Evolutionary conservation across 805 yeast species (phyloP).

Genomic region (Millerago galiae): DNA sequence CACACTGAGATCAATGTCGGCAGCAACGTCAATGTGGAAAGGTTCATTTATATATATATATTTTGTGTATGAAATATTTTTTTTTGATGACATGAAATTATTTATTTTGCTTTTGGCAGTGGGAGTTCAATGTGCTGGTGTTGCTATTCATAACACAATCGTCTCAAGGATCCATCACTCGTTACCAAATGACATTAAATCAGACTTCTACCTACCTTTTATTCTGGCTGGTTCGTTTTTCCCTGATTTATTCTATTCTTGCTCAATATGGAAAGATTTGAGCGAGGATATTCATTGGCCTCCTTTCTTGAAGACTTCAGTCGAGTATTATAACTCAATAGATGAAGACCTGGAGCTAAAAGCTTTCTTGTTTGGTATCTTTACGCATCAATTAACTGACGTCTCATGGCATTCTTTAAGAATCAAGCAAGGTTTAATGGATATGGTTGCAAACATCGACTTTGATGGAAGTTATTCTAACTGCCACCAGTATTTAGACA

Average conservation of each 20-base stretch:
- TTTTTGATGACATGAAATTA: not conserved
- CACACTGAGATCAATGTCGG: slow-evolving; percentile 7
- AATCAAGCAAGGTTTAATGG: slow-evolving; percentile 47
- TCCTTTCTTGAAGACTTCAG: slow-evolving; percentile 45
- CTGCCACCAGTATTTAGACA: slow-evolving; percentile 53
- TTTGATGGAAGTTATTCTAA: slow-evolving; percentile 40
- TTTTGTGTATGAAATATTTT: not conserved
- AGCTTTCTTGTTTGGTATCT: slow-evolving; percentile 52
- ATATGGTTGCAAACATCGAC: slow-evolving; percentile 44
- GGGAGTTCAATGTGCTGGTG: slow-evolving; percentile 1
- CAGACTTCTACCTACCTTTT: slow-evolving; percentile 20
- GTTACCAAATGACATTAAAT: slow-evolving; percentile 30
- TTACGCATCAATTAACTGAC: slow-evolving; percentile 59
- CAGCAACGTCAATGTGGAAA: slow-evolving; percentile 2
- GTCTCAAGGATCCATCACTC: slow-evolving; percentile 25
- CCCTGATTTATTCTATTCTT: slow-evolving; percentile 64
- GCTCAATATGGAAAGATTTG: slow-evolving; percentile 39
- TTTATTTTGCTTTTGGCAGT: not conserved
- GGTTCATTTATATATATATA: not conserved
- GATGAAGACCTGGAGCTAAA: slow-evolving; percentile 31
- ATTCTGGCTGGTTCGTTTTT: slow-evolving; percentile 58
- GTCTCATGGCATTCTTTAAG: slow-evolving; percentile 63
- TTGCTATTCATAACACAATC: slow-evolving; percentile 28
- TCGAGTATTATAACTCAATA: slow-evolving; percentile 29
- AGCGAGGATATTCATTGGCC: slow-evolving; percentile 73